A percentile compares a stretch with the other conserved stretches of the same genome.
Evolutionary conservation across 805 yeast genomes (phyloP).

Genomic region (Candida corydali): DNA sequence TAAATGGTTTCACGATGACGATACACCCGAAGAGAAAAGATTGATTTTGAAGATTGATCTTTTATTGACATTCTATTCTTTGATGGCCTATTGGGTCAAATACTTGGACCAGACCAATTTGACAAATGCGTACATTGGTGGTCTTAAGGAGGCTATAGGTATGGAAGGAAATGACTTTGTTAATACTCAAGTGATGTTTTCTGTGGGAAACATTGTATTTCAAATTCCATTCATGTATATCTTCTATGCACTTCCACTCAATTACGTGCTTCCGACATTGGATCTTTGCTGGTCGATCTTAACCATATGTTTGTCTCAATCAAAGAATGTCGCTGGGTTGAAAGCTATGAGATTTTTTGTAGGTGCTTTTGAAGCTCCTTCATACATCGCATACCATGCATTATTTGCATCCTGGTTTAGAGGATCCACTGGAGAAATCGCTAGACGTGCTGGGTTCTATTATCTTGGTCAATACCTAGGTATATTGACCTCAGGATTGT

Average conservation of each 20-base stretch:
- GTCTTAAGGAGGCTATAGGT: constrained; percentile 52
- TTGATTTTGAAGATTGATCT: constrained; percentile 30
- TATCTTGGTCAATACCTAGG: constrained; percentile 64
- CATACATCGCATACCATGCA: constrained; percentile 30
- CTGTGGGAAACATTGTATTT: constrained; percentile 55
- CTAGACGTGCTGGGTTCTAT: constrained; percentile 59
- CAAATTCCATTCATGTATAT: constrained; percentile 61
- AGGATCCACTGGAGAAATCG: constrained; percentile 42
- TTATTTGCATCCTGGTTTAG: constrained; percentile 45
- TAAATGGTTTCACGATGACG: constrained; percentile 47
- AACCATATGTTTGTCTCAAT: constrained; percentile 53
- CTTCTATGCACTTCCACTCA: constrained; percentile 53
- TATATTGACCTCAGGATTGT: constrained; percentile 55
- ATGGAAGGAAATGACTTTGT: constrained; percentile 63
- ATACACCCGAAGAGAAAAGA: constrained; percentile 34
- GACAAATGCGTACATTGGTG: constrained; percentile 63
- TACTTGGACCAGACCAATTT: constrained; percentile 59
- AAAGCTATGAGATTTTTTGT: constrained; percentile 62
- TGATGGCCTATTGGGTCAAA: constrained; percentile 59
- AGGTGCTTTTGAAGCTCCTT: constrained; percentile 69
- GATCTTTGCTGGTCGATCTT: constrained; percentile 69
- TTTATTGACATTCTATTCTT: constrained; percentile 27
- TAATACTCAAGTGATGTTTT: constrained; percentile 54
- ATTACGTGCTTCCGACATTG: constrained; percentile 47
- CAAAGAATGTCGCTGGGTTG: constrained; percentile 45